These are phyloP conservation scores for Trapa incisa DNA, from an alignment of 345 rosid genomes.

Conservation along the genomic window DNA sequence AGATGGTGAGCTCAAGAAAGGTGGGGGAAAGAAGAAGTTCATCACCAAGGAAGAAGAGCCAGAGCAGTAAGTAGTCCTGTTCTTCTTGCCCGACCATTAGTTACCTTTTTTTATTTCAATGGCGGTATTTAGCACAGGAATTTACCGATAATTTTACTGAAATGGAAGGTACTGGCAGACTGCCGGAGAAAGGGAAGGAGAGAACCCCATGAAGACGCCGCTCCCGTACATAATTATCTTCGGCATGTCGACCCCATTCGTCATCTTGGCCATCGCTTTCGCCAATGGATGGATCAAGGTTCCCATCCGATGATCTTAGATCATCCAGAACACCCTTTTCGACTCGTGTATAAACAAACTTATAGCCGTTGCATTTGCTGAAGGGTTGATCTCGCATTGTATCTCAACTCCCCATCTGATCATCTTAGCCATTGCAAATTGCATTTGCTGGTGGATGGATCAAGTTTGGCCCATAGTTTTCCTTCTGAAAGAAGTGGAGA, in stretches of 20 bases:
- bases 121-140: neutral
- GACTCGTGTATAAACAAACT: neutral
- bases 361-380: neutral
- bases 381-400: neutral
- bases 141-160: conserved; percentile 1
- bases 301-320: conserved; percentile 20
- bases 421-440: too few species aligned
- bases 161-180: conserved; percentile 76
- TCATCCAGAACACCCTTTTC: neutral
- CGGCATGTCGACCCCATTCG: conserved; percentile 90
- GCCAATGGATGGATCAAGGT: conserved; percentile 94
- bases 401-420: too few species aligned
- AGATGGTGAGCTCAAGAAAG: conserved; percentile 61
- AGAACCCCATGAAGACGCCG: conserved; percentile 92
- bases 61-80: conserved; percentile 31
- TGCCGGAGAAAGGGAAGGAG: conserved; percentile 85
- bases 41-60: conserved; percentile 89
- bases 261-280: conserved; percentile 83
- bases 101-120: neutral
- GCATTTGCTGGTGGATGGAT: too few species aligned
- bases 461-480: neutral
- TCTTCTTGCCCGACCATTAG: neutral
- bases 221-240: conserved; percentile 77
- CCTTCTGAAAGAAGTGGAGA: neutral
- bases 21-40: conserved; percentile 64